Evolutionary conservation across 78 protist genomes (phyloP).

Genomic region (Creolimax fragrantissima): DNA sequence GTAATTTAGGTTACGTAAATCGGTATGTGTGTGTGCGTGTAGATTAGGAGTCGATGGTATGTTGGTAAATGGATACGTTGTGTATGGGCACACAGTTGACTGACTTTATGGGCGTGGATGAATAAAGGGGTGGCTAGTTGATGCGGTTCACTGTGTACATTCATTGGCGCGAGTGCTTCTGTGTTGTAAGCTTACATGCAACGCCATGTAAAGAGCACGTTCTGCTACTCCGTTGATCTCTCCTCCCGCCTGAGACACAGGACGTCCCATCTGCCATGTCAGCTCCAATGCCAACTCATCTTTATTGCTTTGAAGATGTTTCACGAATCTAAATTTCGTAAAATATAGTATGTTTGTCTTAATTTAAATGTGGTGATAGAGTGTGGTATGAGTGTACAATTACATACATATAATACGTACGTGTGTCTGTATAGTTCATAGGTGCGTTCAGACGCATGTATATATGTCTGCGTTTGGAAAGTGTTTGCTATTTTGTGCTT

Average conservation of each 20-base stretch:
- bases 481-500: no score
- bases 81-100: not conserved
- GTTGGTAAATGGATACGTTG: not conserved
- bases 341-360: not conserved
- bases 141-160: not conserved
- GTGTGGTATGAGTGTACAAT: not conserved
- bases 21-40: not conserved
- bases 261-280: slow-evolving; percentile 30
- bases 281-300: slow-evolving; percentile 18
- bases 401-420: not conserved
- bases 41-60: not conserved
- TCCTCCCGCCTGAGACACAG: slow-evolving; percentile 16
- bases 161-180: not conserved
- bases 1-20: not conserved
- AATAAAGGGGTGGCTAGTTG: not conserved
- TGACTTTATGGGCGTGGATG: not conserved
- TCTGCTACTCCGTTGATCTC: slow-evolving; percentile 10
- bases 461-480: not conserved
- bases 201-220: slow-evolving; percentile 20
- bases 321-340: not conserved
- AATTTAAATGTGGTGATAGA: not conserved
- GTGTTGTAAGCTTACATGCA: not conserved
- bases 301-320: not conserved
- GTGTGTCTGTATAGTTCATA: not conserved
- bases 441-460: not conserved